Percentiles rank a stretch among this genome's conserved stretches.
Conservation (phyloP, 495 filamentous ascomycete genomes). For the Penicillium waksmanii region DNA sequence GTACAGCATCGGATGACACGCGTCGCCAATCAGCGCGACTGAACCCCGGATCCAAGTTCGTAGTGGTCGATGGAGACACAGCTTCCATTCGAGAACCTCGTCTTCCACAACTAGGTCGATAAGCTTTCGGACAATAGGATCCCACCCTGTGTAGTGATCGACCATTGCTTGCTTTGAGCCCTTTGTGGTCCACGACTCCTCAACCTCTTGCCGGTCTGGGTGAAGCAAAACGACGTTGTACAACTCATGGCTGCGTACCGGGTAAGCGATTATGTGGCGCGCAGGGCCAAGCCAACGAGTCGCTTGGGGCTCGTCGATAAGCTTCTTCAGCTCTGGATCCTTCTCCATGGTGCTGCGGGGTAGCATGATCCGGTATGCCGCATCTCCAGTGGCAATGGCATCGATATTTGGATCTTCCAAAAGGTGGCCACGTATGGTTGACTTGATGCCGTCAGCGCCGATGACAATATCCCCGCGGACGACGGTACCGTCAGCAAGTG, state of each 20-base stretch:
- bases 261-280: conserved; percentile 50
- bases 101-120: conserved; percentile 48
- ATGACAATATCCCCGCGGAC: conserved; percentile 46
- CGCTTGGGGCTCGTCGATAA: conserved; percentile 43
- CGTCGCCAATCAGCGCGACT: conserved; percentile 68
- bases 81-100: conserved; percentile 66
- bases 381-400: conserved; percentile 45
- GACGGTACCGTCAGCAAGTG: conserved; percentile 36
- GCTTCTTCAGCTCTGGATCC: conserved; percentile 37
- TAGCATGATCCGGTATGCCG: conserved; percentile 50
- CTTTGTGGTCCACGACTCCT: conserved; percentile 49
- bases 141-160: conserved; percentile 46
- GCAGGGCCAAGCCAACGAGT: conserved; percentile 49
- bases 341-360: conserved; percentile 40
- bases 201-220: conserved; percentile 39
- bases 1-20: conserved; percentile 68
- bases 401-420: conserved; percentile 32
- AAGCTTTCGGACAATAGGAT: conserved; percentile 37
- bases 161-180: conserved; percentile 48
- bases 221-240: conserved; percentile 50
- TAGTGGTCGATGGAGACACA: conserved; percentile 61
- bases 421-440: conserved; percentile 37
- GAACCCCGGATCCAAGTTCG: conserved; percentile 58
- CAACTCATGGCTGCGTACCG: conserved; percentile 46
- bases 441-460: conserved; percentile 55